Base-by-base conservation (phyloP, 129 eudicot species). In the Artemisia tridentata region DNA sequence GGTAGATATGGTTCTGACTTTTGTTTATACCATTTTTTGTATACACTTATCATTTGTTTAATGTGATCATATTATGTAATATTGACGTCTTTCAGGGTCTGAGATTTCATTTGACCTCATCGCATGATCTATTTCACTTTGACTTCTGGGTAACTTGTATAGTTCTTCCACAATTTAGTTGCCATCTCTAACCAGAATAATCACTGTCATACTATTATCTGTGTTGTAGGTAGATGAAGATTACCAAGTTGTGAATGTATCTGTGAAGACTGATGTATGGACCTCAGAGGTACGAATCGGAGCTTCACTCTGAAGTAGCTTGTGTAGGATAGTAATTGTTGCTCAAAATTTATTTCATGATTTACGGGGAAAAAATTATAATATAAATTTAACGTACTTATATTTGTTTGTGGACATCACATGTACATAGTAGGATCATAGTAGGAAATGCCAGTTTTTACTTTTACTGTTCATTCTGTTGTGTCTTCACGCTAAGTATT, bases 91-190 rank as follows among this genome's bases (percentile, higher is more conserved):
- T 21, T 70, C 67, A 92, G 98, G 98, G 98, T 56, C 75, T 92
- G 67, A 89, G 81, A 74, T 68, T 38, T 80, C 98, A 92, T 84
- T 80, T 92, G 79, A 63, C 78, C n/a, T 73, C 98, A 17, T 86
- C 84, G 50, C 98, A 92, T 68, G 98, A 92, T 84, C 85, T 86
- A 17, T 92, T 92, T 86, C 78, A 58, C 85, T 92, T 79, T 78
- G 91, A 92, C 67, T 92, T 89, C 76, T 82, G 88, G 98, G 98
- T 81, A 80, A 78, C 78, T 78, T 78, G 57, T 29, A 34, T 25
- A 16, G 63, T 72, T 75, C 53, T 69, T 66, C 16, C 27, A 67
- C 74, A 13, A 46, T 59, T 55, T 56, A 25, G 48, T 27, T 65
- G 59, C 21, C 34, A 45, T 41, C 17, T 23, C 67, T 55, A 58